A percentile compares a stretch with the other conserved stretches of the same genome.
These are phyloP conservation scores for Xanthoconium separans DNA, from an alignment of 1,284 basidiomycete genomes.

Conservation along the genomic window DNA sequence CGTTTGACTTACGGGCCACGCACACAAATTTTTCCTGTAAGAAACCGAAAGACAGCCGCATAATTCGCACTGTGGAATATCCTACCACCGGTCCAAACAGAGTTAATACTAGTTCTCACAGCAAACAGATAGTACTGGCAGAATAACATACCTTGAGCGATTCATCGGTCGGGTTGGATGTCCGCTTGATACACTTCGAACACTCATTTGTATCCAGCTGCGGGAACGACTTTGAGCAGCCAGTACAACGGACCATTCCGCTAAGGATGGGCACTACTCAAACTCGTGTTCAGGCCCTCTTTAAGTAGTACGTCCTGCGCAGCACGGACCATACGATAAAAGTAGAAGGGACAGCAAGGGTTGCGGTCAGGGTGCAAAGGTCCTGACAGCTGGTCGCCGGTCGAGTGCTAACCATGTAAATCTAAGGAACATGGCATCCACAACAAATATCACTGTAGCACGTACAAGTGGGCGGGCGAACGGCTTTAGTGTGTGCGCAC, in stretches of 20 bases:
- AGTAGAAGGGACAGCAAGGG: no score
- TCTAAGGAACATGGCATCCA: no score
- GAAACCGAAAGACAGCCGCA: not conserved
- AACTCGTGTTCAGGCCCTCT: no score
- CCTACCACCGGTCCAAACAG: not conserved
- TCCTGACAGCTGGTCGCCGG: no score
- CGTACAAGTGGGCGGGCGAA: no score
- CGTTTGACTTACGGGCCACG: not conserved
- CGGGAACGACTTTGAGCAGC: not conserved
- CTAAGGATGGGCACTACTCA: not conserved
- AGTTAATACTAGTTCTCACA: not conserved
- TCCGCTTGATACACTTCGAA: not conserved
- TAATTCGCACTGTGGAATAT: not conserved
- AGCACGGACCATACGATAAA: no score
- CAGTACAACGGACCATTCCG: not conserved
- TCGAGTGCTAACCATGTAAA: no score
- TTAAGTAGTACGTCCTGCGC: not conserved
- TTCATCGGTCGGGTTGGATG: not conserved
- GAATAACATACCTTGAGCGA: not conserved
- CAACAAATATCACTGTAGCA: no score
- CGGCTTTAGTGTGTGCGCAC: no score
- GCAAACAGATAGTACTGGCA: not conserved
- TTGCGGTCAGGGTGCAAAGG: no score
- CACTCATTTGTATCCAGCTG: not conserved
- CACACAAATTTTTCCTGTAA: not conserved